phyloP scores from a whole-genome alignment of 371 early-diverging fungal species.

The Conidiobolus incongruus region DNA sequence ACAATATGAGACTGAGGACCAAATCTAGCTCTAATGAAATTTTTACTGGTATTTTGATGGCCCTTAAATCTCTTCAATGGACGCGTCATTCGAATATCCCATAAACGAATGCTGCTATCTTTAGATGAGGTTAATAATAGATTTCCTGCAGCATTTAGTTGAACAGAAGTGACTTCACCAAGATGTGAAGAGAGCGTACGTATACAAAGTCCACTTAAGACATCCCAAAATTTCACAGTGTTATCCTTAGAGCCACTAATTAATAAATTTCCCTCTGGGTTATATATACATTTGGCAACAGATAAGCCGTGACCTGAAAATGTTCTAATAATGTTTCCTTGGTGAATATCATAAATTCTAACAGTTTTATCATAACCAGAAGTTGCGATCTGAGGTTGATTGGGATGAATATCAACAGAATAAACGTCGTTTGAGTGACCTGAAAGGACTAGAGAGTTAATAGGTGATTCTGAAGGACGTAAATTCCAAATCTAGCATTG shows the following conservation, averaged over 20 bases:
- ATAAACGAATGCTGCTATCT: slow-evolving; percentile 85
- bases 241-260: slow-evolving; percentile 83
- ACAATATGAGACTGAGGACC: slow-evolving; percentile 64
- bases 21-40: slow-evolving; percentile 77
- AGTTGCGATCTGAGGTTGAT: slow-evolving; percentile 50
- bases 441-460: slow-evolving; percentile 14
- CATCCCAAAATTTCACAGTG: slow-evolving; percentile 92
- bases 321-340: slow-evolving; percentile 56
- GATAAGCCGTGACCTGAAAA: slow-evolving; percentile 72
- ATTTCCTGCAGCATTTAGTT: slow-evolving; percentile 63
- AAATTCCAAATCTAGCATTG: background rate
- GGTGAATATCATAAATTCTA: slow-evolving; percentile 54
- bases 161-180: slow-evolving; percentile 87
- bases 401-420: slow-evolving; percentile 65
- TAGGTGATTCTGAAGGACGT: background rate
- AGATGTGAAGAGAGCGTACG: slow-evolving; percentile 77
- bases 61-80: slow-evolving; percentile 76
- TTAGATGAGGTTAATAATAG: slow-evolving; percentile 71
- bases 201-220: slow-evolving; percentile 80
- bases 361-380: slow-evolving; percentile 88
- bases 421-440: slow-evolving; percentile 67
- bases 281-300: slow-evolving; percentile 63
- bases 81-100: slow-evolving; percentile 80
- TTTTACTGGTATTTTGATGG: slow-evolving; percentile 89
- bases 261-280: slow-evolving; percentile 78